Evolutionary conservation across 192 early-diverging fungal species (phyloP).

Genomic region (Dissophora ornata): DNA sequence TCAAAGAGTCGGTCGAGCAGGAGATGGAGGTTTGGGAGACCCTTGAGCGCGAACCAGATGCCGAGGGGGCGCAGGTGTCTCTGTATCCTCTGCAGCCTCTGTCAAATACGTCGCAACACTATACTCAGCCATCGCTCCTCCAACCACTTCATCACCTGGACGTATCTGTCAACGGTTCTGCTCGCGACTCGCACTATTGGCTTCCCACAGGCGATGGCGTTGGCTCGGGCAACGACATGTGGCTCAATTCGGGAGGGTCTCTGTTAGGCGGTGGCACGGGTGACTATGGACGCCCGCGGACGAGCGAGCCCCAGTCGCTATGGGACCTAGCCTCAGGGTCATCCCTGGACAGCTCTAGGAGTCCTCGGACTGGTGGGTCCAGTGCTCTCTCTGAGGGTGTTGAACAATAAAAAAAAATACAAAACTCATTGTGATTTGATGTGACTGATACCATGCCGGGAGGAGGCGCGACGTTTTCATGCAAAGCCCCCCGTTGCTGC

Average conservation of each 20-base stretch:
- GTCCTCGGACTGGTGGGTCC: too few species aligned
- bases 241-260: not conserved
- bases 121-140: not conserved
- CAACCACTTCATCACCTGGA: not conserved
- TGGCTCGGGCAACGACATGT: not conserved
- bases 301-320: too few species aligned
- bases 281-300: too few species aligned
- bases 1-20: slow-evolving; percentile 30
- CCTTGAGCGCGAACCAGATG: slow-evolving; percentile 30
- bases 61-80: not conserved
- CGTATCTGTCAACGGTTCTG: not conserved
- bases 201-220: not conserved
- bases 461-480: too few species aligned
- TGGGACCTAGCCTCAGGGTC: too few species aligned
- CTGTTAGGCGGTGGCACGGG: not conserved
- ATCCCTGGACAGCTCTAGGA: too few species aligned
- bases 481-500: too few species aligned
- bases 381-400: too few species aligned
- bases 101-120: not conserved
- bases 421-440: too few species aligned
- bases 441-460: too few species aligned
- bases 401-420: too few species aligned
- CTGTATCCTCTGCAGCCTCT: not conserved
- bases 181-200: slow-evolving; percentile 14
- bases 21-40: slow-evolving; percentile 42